Conservation (phyloP, 202 grass and related monocot species). For the Musa balbisiana region DNA sequence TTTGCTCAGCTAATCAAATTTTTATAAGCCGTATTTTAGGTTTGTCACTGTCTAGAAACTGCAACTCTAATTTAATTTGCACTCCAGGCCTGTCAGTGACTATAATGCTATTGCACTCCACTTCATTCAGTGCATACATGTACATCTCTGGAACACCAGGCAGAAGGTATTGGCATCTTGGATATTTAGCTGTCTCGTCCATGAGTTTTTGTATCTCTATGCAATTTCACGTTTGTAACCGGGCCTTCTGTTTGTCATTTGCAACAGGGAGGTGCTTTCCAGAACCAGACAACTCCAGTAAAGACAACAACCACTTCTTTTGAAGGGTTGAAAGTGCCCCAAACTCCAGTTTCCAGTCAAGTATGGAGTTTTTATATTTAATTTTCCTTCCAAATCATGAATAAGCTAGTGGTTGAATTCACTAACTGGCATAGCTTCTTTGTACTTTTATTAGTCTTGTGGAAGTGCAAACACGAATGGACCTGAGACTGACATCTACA, state of each 20-base stretch:
- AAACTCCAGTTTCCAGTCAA: slow-evolving; percentile 38
- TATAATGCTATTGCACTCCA: slow-evolving; percentile 72
- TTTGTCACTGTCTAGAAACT: not conserved
- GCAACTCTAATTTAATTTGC: not conserved
- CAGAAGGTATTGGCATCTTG: slow-evolving; percentile 44
- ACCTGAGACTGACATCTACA: slow-evolving; percentile 48
- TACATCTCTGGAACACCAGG: slow-evolving; percentile 78
- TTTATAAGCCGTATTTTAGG: not conserved
- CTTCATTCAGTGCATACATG: slow-evolving; percentile 81
- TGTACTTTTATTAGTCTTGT: not conserved
- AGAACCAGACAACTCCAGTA: slow-evolving; percentile 26
- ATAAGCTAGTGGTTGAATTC: not conserved
- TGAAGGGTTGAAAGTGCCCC: slow-evolving; percentile 33
- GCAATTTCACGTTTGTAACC: too few species aligned
- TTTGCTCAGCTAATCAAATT: too few species aligned
- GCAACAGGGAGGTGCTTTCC: slow-evolving; percentile 35
- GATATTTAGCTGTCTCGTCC: too few species aligned
- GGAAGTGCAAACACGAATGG: slow-evolving; percentile 14
- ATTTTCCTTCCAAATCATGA: not conserved
- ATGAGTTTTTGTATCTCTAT: too few species aligned
- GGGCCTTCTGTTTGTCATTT: not conserved
- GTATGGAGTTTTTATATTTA: slow-evolving; percentile 24
- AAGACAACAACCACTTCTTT: slow-evolving; percentile 24
- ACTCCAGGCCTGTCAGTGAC: slow-evolving; percentile 65
- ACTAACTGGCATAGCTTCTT: not conserved